Percentiles rank a stretch among this genome's conserved stretches.
Evolutionary conservation across 2,329 filamentous ascomycete genomes (phyloP).

Genomic region (Fusarium lateritium): DNA sequence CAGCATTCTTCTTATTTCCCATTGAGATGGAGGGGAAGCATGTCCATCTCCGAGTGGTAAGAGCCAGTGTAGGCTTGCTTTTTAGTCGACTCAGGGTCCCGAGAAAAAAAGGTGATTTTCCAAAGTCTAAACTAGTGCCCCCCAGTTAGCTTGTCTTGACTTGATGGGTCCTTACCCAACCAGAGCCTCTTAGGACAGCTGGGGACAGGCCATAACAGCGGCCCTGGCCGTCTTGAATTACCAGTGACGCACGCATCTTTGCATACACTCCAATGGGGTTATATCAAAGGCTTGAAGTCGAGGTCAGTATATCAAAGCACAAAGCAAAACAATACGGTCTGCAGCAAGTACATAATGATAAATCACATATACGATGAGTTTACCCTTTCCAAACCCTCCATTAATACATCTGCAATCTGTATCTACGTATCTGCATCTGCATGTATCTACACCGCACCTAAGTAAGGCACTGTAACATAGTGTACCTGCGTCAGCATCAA

Average conservation of each 20-base stretch:
- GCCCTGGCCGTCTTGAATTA: slow-evolving; percentile 22
- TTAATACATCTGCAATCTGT: not conserved
- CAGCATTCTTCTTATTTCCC: slow-evolving; percentile 5
- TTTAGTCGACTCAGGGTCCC: slow-evolving; percentile 42
- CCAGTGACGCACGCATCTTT: slow-evolving; percentile 37
- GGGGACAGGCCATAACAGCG: slow-evolving; percentile 37
- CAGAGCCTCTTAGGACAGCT: not conserved
- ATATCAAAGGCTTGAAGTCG: slow-evolving; percentile 2
- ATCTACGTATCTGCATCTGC: not conserved
- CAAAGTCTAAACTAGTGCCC: slow-evolving; percentile 6
- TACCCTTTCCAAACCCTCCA: not conserved
- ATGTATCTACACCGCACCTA: slow-evolving; percentile 3
- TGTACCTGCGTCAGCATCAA: slow-evolving; percentile 30
- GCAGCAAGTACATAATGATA: not conserved
- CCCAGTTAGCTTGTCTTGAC: slow-evolving; percentile 8
- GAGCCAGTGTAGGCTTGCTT: slow-evolving; percentile 37
- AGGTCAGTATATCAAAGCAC: not conserved
- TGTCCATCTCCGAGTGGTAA: slow-evolving; percentile 23
- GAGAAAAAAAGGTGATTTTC: slow-evolving; percentile 37
- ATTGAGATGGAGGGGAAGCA: slow-evolving; percentile 14
- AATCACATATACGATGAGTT: not conserved
- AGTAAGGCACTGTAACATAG: not conserved
- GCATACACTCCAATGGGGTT: slow-evolving; percentile 17
- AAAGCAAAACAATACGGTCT: not conserved
- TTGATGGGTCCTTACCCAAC: slow-evolving; percentile 1